Base-by-base conservation (phyloP, 768 basidiomycete genomes). In the Suillus plorans region DNA sequence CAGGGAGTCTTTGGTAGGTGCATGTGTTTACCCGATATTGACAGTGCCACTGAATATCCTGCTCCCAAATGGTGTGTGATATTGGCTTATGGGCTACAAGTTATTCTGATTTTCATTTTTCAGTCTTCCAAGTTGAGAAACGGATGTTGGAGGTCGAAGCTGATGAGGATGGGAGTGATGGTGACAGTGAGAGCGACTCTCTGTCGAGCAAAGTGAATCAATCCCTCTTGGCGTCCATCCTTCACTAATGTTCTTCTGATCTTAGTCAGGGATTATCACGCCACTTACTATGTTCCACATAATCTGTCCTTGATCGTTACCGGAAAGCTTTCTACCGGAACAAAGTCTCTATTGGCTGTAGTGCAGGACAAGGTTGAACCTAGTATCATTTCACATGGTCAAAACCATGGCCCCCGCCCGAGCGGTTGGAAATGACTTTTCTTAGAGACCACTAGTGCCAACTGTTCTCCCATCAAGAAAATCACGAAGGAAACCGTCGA, bases 401-500 rank as follows among this genome's bases (percentile, higher is more conserved):
- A 92, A 71, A 82, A 87, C 67, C 76, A 83, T 22, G 95, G 94
- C 3, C 78, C 86, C 56, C 83, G 82, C 14, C 96, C 95, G 6
- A 68, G 77, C 1, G 91, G 88, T 9, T 99, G 97, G 96, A 94
- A 92, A 68, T 87, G 97, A 22, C 97, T 97, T 6, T 99, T 98
- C 73, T 70, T 98, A 41, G 95, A 98, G 79, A 95, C 95, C 0
- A 68, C 86, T 12, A 95, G 91, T 67, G 87, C 90, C 7, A 75
- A 77, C n/a, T 80, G 88, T 28, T 79, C 78, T 44, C 81, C 82
- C 8, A 84, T 92, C 22, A 72, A 81, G 42, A 69, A 80, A 53
- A 85, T 87, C 4, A 74, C 81, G 50, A 87, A 83, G 65, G 85
- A 91, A 66, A 80, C 82, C 0, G 88, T 98, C 20, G 93, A 96